Evolutionary conservation across 2,329 filamentous ascomycete genomes (phyloP), one percentile per base, ranked within the genome.

Genomic region (Penicillium brevicompactum): DNA sequence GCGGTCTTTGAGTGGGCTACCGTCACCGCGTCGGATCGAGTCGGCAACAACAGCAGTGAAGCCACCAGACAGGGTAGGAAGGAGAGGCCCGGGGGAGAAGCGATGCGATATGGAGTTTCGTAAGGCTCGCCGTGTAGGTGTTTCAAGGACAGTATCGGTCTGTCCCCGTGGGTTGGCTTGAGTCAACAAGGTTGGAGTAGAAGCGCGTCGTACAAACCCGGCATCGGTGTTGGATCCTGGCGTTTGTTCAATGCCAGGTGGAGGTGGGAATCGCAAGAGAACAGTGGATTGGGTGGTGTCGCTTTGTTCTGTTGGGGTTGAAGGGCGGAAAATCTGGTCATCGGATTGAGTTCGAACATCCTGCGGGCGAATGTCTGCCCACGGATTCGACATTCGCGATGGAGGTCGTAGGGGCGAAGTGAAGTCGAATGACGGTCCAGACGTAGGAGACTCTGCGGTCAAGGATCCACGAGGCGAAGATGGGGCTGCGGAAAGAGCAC

Each of bases 31-130:
- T n/a, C 85, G 80, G 24, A 88, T 75, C 21, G 84, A 81, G 59
- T 89, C 86, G 8, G 85, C 86, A 5, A 89, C 84, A 46, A 89
- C 82, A 1, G 82, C 86, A 66, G 79, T 84, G 14, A 89, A 76
- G 1, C 82, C 82, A 1, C 80, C 82, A 2, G 82, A 85, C 1
- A 89, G 75, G 0, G 87, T 84, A 30, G 82, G 82, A 1, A 86
- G 79, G 4, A 88, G 72, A 5, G 84, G 82, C 0, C 83, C 83
- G 4, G 82, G 82, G 4, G 84, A 77, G 37, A 88, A 82, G 2
- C 78, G 79, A 21, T 73, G 65, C 3, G 78, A 77, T 16, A 84
- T 76, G 1, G 80, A 81, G 59, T 79, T 76, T 45, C 80, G 77
- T 13, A 67, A 32, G 21, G 70, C 74, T 47, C 65, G 70, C 49